phyloP scores from a whole-genome alignment of 495 filamentous ascomycete genomes.

The Halenospora varia region DNA sequence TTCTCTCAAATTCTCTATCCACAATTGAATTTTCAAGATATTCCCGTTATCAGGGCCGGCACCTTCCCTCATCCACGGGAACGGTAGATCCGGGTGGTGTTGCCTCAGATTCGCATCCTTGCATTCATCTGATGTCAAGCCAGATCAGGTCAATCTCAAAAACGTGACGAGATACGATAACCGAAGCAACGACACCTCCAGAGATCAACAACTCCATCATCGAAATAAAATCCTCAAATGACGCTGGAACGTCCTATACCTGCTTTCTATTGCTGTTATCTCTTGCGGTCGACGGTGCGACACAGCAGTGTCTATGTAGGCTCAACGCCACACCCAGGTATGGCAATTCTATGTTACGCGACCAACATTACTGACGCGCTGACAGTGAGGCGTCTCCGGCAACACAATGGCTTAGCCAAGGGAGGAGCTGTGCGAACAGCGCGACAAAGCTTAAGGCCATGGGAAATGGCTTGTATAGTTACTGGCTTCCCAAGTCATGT shows the following conservation, averaged over 20 bases:
- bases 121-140: not conserved
- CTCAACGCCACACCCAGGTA: slow-evolving; percentile 76
- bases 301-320: slow-evolving; percentile 75
- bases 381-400: slow-evolving; percentile 61
- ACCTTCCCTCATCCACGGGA: not conserved
- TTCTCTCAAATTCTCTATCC: too few species aligned
- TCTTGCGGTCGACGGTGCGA: slow-evolving; percentile 74
- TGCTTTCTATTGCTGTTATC: slow-evolving; percentile 63
- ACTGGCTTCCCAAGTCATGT: slow-evolving; percentile 83
- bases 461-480: slow-evolving; percentile 90
- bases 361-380: not conserved
- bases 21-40: too few species aligned
- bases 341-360: slow-evolving; percentile 15
- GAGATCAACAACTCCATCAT: not conserved
- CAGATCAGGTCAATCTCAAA: not conserved
- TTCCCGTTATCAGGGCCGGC: not conserved
- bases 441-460: slow-evolving; percentile 64
- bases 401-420: slow-evolving; percentile 79
- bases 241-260: slow-evolving; percentile 40
- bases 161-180: not conserved
- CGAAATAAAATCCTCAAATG: slow-evolving; percentile 6
- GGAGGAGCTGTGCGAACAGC: slow-evolving; percentile 79
- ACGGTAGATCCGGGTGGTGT: not conserved
- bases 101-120: not conserved
- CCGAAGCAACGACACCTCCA: not conserved